A percentile compares a stretch with the other conserved stretches of the same genome.
These are phyloP conservation scores for Tuber aestivum DNA, from an alignment of 495 filamentous ascomycete genomes.

Conservation along the genomic window DNA sequence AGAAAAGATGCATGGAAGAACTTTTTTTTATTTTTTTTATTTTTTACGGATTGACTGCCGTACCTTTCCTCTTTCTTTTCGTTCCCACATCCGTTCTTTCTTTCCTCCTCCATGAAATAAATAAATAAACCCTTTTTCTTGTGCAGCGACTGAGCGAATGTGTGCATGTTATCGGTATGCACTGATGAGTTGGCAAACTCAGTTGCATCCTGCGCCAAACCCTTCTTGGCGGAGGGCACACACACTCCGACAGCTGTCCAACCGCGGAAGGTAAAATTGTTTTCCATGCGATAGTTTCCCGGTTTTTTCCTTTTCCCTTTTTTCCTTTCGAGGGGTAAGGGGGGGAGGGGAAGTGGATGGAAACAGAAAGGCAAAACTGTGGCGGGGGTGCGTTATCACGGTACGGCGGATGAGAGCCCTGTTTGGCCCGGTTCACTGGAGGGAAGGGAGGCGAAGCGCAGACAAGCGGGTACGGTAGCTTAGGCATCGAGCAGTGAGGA, in stretches of 20 bases:
- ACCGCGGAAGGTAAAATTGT: not conserved
- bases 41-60: not conserved
- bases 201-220: not conserved
- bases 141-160: not conserved
- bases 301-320: not conserved
- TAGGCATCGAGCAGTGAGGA: not conserved
- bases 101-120: not conserved
- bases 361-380: not conserved
- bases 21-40: not conserved
- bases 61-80: not conserved
- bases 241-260: not conserved
- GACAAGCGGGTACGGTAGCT: not conserved
- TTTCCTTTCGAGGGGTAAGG: not conserved
- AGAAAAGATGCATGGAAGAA: not conserved
- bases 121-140: not conserved
- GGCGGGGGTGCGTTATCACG: not conserved
- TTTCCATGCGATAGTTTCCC: not conserved
- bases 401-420: not conserved
- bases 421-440: not conserved
- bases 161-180: not conserved
- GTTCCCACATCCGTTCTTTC: not conserved
- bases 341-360: not conserved
- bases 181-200: conserved; percentile 3
- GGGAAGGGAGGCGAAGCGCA: not conserved
- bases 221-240: not conserved